Conservation (phyloP, 805 yeast species). For the Monosporozyma yasuniensis region DNA sequence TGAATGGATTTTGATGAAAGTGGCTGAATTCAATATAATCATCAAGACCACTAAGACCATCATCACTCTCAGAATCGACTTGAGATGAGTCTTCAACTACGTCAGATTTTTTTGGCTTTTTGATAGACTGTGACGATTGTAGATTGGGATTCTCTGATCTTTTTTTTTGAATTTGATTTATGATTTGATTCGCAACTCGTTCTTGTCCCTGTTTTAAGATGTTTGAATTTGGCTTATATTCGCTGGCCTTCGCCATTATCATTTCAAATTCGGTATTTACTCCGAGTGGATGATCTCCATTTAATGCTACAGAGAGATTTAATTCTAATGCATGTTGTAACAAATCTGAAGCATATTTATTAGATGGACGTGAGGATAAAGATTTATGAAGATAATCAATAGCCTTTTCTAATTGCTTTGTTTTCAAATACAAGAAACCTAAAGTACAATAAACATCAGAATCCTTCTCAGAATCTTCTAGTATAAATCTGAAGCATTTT, state of each 20-base stretch:
- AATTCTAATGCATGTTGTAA: constrained; percentile 68
- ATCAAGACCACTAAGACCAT: too few relatives aligned
- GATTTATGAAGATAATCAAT: constrained; percentile 75
- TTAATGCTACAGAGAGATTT: constrained; percentile 32
- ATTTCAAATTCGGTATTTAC: constrained; percentile 13
- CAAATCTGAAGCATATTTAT: constrained; percentile 76
- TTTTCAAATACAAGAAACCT: constrained; percentile 71
- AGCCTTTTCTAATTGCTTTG: constrained; percentile 55
- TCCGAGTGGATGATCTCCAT: constrained; percentile 25
- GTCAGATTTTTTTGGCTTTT: too few relatives aligned
- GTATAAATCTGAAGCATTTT: constrained; percentile 65
- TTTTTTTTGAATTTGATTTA: constrained; percentile 1
- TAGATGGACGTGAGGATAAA: constrained; percentile 66
- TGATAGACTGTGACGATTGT: background rate
- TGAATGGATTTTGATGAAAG: too few relatives aligned
- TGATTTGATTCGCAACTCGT: constrained; percentile 4
- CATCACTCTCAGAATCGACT: background rate
- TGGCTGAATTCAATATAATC: too few relatives aligned
- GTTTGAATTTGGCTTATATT: background rate
- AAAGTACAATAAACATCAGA: constrained; percentile 73
- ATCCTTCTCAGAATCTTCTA: constrained; percentile 60
- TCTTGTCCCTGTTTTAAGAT: background rate
- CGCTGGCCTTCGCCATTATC: background rate
- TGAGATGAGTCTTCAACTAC: too few relatives aligned
- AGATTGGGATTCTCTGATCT: background rate